phyloP scores from a whole-genome alignment of 2,329 filamentous ascomycete genomes.

The Lachnellula occidentalis region DNA sequence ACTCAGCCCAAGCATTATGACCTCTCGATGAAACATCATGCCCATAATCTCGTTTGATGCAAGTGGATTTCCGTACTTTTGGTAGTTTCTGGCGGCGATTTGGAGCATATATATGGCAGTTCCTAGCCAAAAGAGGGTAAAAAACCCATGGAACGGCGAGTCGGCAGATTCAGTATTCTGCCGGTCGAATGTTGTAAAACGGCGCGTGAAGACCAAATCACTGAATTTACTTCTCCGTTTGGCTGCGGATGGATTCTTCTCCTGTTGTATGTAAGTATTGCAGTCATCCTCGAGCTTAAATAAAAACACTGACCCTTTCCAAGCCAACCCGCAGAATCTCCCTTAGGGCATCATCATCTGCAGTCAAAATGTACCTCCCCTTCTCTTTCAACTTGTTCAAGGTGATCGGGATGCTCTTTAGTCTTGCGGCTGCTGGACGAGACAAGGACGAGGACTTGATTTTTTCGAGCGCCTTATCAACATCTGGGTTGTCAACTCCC shows the following conservation, averaged over 20 bases:
- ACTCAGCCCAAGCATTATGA: constrained; percentile 52
- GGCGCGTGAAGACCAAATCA: constrained; percentile 64
- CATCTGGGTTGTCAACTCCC: constrained; percentile 3
- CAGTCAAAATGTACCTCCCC: constrained; percentile 25
- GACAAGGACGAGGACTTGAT: constrained; percentile 7
- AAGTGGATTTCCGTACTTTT: constrained; percentile 60
- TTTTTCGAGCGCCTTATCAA: constrained; percentile 18
- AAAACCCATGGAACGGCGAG: constrained; percentile 74
- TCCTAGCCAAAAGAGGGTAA: constrained; percentile 71
- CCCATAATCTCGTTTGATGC: constrained; percentile 68
- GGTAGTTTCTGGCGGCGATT: constrained; percentile 64
- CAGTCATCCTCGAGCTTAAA: not conserved
- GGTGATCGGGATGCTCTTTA: constrained; percentile 28
- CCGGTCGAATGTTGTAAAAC: constrained; percentile 70
- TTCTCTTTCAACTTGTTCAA: constrained; percentile 26
- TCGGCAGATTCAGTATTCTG: constrained; percentile 60
- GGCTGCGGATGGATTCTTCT: constrained; percentile 18
- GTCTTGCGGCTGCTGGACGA: constrained; percentile 10
- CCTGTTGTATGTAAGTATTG: constrained; percentile 11
- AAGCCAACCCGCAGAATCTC: constrained; percentile 24
- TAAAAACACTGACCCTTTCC: constrained; percentile 18
- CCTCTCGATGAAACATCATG: constrained; percentile 57
- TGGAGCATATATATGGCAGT: constrained; percentile 62
- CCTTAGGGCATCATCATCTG: constrained; percentile 23
- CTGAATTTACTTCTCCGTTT: constrained; percentile 33